Evolutionary conservation across 129 eudicot genomes (phyloP), one percentile per base, ranked within the genome.

Genomic region (Scalesia atractyloides): DNA sequence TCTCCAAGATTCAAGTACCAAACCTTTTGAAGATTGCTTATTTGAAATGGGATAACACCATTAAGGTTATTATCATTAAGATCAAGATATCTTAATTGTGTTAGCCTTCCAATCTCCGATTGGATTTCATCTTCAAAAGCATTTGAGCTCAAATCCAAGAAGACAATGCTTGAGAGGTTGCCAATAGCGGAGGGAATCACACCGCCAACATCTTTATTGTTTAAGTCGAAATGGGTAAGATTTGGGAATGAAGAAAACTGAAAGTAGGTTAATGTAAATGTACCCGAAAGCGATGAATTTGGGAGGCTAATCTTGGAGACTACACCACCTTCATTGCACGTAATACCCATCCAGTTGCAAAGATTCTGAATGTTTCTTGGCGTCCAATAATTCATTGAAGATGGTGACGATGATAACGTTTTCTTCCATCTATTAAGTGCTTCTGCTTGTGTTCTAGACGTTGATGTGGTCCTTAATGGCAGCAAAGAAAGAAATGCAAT

Each of bases 281-380:
- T 84, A 26, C 96, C 98, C 0, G 70, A 13, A 5, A 92, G 84
- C 9, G 62, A 54, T 17, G 82, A 58, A 66, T 59, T 49, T 8
- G 85, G 64, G 46, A 92, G 81, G 33, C 63, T 74, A 22, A 92
- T 80, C 50, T 51, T 22, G 46, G 86, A 80, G 20, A 93, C 77
- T 6, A 81, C 59, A 64, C 87, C 85, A 5, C 64, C 68, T 57
- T 30, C 57, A 54, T 81, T 81, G 84, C 95, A 93, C 36, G 64
- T 66, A 60, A 89, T 81, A 49, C 96, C 87, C 47, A 83, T 81
- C 98, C 98, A 93, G 47, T 76, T 78, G 84, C 98, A 93, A 47
- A 86, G 84, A 73, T 80, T 85, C 24, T 50, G 75, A 75, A 81
- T 26, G 72, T 83, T 85, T 66, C 76, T 54, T 41, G 74, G 72